Base-by-base conservation (phyloP, 1,284 basidiomycete genomes). In the Puccinia horiana region DNA sequence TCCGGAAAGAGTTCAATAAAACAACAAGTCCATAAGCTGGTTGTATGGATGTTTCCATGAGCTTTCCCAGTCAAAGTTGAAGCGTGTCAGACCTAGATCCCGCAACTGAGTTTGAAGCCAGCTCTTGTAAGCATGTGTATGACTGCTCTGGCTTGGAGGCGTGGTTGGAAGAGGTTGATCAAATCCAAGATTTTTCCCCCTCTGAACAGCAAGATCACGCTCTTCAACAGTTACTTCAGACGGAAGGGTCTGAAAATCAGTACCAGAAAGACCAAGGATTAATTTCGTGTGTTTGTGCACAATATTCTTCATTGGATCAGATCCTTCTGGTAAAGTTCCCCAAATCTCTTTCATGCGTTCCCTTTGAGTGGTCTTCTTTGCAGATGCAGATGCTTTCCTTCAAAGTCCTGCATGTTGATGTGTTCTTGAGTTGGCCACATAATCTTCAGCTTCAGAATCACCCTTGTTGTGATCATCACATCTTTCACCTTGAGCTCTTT, bases 21-120 rank as follows among this genome's bases (percentile, higher is more conserved):
- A 74, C 2, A 74, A 0, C 6, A 56, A 8, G n/a, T 74, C 72
- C 72, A 74, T 74, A 18, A 74, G 47, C 52, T 74, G 32, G 35
- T 74, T 74, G 37, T 40, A 74, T 2, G 72, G 72, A 23, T 74
- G 72, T 42, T 74, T 74, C 49, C 35, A 74, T 9, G 52, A 54
- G 32, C 44, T 74, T 58, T 49, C 49, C 72, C 47, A 74, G 72
- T 74, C 29, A 58, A 74, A 74, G 23, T 26, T 74, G 52, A 74
- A 74, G 3, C 35, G 47, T 40, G 72, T 74, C 20, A 74, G 32
- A 35, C 72, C 72, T 1, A 74, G 49, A 54, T 54, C 37, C 12
- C 52, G 9, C 5, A 74, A 37, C 49, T 74, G 72, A 23, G 52
- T 74, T 56, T 74, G 52, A 40, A 74, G 23, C n/a, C 72, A 74